These are phyloP conservation scores for Brassica nigra DNA, from an alignment of 345 rosid genomes.

Conservation along the genomic window DNA sequence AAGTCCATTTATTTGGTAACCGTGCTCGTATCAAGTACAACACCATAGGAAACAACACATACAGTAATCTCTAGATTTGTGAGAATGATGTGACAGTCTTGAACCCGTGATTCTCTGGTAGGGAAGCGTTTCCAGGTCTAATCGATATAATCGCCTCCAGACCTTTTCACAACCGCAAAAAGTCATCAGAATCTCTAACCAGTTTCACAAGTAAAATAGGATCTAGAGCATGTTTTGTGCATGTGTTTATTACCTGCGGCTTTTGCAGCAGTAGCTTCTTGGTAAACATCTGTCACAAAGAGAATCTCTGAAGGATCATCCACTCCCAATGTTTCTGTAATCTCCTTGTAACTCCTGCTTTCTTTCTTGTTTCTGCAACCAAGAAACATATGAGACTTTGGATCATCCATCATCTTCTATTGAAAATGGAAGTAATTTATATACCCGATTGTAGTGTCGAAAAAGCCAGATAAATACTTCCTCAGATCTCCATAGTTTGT, in stretches of 20 bases:
- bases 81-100: constrained; percentile 59
- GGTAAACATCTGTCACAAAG: constrained; percentile 78
- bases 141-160: constrained; percentile 61
- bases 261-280: constrained; percentile 90
- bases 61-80: constrained; percentile 48
- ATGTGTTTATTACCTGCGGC: constrained; percentile 63
- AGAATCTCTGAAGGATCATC: constrained; percentile 79
- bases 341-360: constrained; percentile 69
- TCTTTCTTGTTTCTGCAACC: constrained; percentile 79
- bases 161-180: constrained; percentile 42
- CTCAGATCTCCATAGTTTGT: constrained; percentile 83
- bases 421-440: not conserved
- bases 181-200: not conserved
- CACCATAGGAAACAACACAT: not conserved
- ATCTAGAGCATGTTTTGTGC: not conserved
- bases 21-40: constrained; percentile 21
- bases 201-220: constrained; percentile 21
- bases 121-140: constrained; percentile 69
- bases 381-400: not conserved
- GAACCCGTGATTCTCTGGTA: constrained; percentile 72
- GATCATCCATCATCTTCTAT: not conserved
- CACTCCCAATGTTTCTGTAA: constrained; percentile 73
- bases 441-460: constrained; percentile 85
- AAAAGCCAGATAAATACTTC: constrained; percentile 79
- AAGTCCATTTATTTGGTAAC: constrained; percentile 15